Conservation (phyloP, 2,329 filamentous ascomycete genomes). For the Corynespora cassiicola region DNA sequence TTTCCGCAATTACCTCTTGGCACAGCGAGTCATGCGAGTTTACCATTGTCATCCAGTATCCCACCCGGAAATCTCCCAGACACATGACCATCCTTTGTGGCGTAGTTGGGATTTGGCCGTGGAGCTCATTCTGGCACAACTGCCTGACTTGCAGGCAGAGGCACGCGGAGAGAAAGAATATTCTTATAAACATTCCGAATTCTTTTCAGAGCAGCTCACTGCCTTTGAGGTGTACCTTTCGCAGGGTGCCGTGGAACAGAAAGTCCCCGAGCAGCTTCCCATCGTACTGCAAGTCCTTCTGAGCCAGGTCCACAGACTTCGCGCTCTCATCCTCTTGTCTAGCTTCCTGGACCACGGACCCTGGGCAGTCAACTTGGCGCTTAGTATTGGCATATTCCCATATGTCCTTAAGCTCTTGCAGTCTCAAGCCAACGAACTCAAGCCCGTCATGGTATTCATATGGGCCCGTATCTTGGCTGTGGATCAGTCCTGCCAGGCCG, state of each 20-base stretch:
- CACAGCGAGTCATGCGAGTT: constrained; percentile 93
- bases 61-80: constrained; percentile 89
- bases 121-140: constrained; percentile 89
- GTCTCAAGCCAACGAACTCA: constrained; percentile 91
- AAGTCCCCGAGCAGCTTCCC: constrained; percentile 90
- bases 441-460: constrained; percentile 99
- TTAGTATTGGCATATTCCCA: constrained; percentile 98
- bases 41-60: constrained; percentile 96
- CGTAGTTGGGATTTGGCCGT: constrained; percentile 97
- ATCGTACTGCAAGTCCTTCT: constrained; percentile 95
- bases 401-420: constrained; percentile 98
- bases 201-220: constrained; percentile 96
- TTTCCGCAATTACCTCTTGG: constrained; percentile 93
- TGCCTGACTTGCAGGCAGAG: constrained; percentile 81
- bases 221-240: constrained; percentile 96
- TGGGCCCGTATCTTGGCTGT: constrained; percentile 97
- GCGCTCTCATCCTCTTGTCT: constrained; percentile 88
- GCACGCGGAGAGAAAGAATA: constrained; percentile 78
- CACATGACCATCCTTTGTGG: constrained; percentile 94
- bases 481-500: constrained; percentile 89
- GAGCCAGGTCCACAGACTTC: constrained; percentile 91
- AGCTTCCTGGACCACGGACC: constrained; percentile 94
- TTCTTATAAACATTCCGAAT: constrained; percentile 91
- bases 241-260: constrained; percentile 82
- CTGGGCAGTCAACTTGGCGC: constrained; percentile 96